Evolutionary conservation across 2,329 filamentous ascomycete species (phyloP).

Genomic region (Ophiostoma novo-ulmi): DNA sequence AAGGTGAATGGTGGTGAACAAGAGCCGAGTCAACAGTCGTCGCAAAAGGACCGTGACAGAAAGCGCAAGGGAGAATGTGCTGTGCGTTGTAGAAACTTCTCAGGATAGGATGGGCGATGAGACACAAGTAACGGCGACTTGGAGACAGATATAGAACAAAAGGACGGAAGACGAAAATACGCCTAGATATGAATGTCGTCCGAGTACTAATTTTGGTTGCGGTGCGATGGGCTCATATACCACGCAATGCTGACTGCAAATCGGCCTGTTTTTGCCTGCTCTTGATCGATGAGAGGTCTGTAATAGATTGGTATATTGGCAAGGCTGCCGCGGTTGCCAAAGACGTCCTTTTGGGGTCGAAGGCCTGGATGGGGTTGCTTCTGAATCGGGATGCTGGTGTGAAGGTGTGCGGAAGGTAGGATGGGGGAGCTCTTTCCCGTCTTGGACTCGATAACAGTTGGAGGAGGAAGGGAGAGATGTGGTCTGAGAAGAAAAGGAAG

Average conservation of each 20-base stretch:
- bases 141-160: neutral
- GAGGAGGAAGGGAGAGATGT: neutral
- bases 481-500: neutral
- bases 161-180: neutral
- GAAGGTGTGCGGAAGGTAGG: neutral
- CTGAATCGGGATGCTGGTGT: neutral
- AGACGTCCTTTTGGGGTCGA: neutral
- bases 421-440: neutral
- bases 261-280: neutral
- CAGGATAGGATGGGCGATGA: neutral
- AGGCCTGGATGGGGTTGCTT: neutral
- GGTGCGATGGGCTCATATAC: neutral
- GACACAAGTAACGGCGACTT: neutral
- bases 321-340: neutral
- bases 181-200: neutral
- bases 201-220: too few relatives aligned
- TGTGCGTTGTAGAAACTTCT: neutral
- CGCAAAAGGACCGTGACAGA: neutral
- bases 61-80: neutral
- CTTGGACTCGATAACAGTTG: neutral
- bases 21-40: neutral
- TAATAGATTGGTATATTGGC: neutral
- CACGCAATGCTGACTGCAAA: conserved; percentile 1
- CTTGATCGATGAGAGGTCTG: neutral
- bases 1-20: neutral